Base-by-base conservation (phyloP, 306 rosid genomes). In the Cucumis melo region DNA sequence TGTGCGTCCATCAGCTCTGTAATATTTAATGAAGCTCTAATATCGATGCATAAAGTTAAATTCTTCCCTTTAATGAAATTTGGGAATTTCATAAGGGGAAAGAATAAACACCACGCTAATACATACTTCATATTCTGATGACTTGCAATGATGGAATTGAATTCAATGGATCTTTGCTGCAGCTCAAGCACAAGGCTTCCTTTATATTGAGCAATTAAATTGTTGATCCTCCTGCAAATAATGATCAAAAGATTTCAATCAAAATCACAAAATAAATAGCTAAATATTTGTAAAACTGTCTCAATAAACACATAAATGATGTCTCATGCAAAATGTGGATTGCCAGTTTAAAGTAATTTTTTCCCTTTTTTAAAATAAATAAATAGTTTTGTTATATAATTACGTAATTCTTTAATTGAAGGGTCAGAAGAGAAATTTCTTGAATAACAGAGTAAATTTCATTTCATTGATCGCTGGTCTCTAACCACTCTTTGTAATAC, bases 101-200 rank as follows among this genome's bases (percentile, higher is more conserved):
- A 27, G 77, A 66, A 58, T 51, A 17, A 72, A 72, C 59, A 44
- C 19, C 24, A 72, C 27, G 54, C 46, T 29, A 32, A 48, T 72
- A 76, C 38, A 79, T 81, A 92, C 99, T 96, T 90, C 77, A 94
- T 94, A 84, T 88, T 89, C 73, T 86, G 93, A 86, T 94, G 96
- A 84, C 88, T 90, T 42, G 83, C 81, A 78, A 92, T 84, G 73
- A 94, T 75, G 34, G 91, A 85, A 81, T 90, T 89, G 86, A 94
- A 89, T 79, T 94, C 99, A 11, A 87, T 87, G 84, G 98, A 90
- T 88, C 99, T 92, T 85, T 94, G 99, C 96, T 94, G 99, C 93
- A 92, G 87, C 84, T 94, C 98, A 80, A 94, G 96, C 83, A 88
- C 87, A 75, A 94, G 91, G 85, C 85, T 92, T 79, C 98, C 97